Percentiles rank a stretch among this genome's conserved stretches.
phyloP scores from a whole-genome alignment of 495 filamentous ascomycete genomes.

The Penicillium soppii region DNA sequence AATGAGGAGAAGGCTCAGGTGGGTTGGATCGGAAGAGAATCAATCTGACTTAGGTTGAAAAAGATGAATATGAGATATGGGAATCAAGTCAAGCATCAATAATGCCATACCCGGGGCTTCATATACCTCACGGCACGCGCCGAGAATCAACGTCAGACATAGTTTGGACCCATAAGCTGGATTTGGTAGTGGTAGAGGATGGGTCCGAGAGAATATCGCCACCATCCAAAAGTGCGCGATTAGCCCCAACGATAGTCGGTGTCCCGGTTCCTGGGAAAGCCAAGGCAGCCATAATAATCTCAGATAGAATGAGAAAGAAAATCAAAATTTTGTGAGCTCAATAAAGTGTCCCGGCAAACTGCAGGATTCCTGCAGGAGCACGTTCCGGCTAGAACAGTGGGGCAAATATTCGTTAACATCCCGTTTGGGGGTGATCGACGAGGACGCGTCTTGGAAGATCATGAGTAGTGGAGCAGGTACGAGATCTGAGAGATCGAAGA shows the following conservation, averaged over 20 bases:
- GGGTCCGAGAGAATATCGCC: slow-evolving; percentile 15
- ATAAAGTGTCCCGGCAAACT: slow-evolving; percentile 7
- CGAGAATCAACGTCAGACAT: slow-evolving; percentile 7
- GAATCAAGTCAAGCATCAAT: neutral
- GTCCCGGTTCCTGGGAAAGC: slow-evolving; percentile 17
- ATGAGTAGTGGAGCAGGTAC: neutral
- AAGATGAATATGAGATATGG: slow-evolving; percentile 9
- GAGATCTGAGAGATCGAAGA: slow-evolving; percentile 23
- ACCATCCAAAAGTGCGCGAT: slow-evolving; percentile 24
- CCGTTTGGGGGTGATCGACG: slow-evolving; percentile 4
- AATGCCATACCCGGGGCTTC: slow-evolving; percentile 11
- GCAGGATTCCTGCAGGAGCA: slow-evolving; percentile 28
- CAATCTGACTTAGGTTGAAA: neutral
- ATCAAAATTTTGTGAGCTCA: slow-evolving; percentile 13
- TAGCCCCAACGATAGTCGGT: slow-evolving; percentile 12
- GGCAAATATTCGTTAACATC: neutral
- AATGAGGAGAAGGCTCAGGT: neutral
- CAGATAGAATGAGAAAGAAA: slow-evolving; percentile 3
- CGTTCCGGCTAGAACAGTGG: slow-evolving; percentile 21
- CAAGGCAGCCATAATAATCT: slow-evolving; percentile 11
- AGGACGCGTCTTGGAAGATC: slow-evolving; percentile 1
- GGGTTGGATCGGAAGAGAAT: neutral
- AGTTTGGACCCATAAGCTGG: slow-evolving; percentile 8
- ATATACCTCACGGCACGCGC: slow-evolving; percentile 20
- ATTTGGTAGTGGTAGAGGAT: slow-evolving; percentile 6